Percentiles rank a stretch among this genome's conserved stretches.
These are phyloP conservation scores for Paramecium caudatum DNA, from an alignment of 73 alveolate genomes.

Conservation along the genomic window DNA sequence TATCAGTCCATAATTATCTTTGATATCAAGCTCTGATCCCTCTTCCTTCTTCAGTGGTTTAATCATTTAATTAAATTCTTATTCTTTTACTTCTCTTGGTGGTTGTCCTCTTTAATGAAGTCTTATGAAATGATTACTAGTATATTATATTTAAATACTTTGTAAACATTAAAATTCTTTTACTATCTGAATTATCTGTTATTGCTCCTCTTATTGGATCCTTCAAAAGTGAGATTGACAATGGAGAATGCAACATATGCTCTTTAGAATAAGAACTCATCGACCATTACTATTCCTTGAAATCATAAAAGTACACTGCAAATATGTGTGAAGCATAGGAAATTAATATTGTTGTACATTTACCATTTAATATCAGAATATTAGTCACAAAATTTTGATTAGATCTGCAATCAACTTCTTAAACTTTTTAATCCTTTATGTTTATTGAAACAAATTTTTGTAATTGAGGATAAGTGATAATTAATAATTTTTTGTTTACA, in stretches of 20 bases:
- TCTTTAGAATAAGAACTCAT: slow-evolving; percentile 39
- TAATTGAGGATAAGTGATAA: slow-evolving; percentile 13
- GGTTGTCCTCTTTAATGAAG: slow-evolving; percentile 49
- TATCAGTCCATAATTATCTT: slow-evolving; percentile 13
- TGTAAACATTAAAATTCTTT: slow-evolving; percentile 43
- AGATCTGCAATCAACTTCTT: slow-evolving; percentile 45
- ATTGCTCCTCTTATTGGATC: slow-evolving; percentile 66
- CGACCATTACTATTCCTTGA: slow-evolving; percentile 12
- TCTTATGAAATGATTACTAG: slow-evolving; percentile 41
- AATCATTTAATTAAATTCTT: not conserved
- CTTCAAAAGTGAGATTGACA: not conserved
- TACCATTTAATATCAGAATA: slow-evolving; percentile 5
- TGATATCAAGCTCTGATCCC: not conserved
- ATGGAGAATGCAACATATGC: slow-evolving; percentile 32
- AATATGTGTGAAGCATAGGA: slow-evolving; percentile 12
- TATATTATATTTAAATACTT: not conserved
- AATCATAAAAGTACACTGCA: slow-evolving; percentile 18
- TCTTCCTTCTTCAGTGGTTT: not conserved
- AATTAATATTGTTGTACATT: not conserved
- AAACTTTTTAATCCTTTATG: not conserved
- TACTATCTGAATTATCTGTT: slow-evolving; percentile 10
- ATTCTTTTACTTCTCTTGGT: slow-evolving; percentile 25
- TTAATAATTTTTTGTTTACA: not conserved
- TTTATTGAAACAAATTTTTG: slow-evolving; percentile 12
- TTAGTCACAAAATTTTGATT: slow-evolving; percentile 37